phyloP scores from a whole-genome alignment of 768 basidiomycete genomes.

The Leccinum truebloodii region DNA sequence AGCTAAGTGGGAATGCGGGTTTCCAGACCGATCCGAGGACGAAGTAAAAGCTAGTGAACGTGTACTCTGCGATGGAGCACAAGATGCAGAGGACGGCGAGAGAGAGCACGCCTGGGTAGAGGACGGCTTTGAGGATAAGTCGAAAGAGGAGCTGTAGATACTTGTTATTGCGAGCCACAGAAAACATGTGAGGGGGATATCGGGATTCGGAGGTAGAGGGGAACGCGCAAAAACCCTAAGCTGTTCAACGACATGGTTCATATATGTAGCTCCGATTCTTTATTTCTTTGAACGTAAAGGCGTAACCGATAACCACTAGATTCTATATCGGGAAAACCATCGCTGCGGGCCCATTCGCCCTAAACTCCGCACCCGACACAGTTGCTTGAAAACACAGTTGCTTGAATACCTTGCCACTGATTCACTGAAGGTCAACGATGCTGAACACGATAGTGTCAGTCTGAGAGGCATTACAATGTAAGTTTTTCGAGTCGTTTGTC shows the following conservation, averaged over 20 bases:
- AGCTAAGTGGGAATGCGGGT: conserved; percentile 20
- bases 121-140: neutral
- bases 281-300: too few species aligned
- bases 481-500: neutral
- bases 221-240: too few species aligned
- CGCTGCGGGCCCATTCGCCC: too few species aligned
- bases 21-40: conserved; percentile 11
- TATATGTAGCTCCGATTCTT: too few species aligned
- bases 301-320: too few species aligned
- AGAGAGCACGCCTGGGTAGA: neutral
- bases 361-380: too few species aligned
- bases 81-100: conserved; percentile 5
- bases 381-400: too few species aligned
- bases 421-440: neutral
- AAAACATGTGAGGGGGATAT: conserved; percentile 5
- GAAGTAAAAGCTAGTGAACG: conserved; percentile 14
- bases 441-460: neutral
- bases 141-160: neutral
- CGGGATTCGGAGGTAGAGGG: neutral
- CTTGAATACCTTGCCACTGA: neutral
- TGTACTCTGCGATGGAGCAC: conserved; percentile 12
- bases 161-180: conserved; percentile 1
- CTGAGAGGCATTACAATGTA: too few species aligned
- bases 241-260: too few species aligned
- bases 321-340: too few species aligned